Base-by-base conservation (phyloP, 768 basidiomycete species). In the Favolaschia claudopus region DNA sequence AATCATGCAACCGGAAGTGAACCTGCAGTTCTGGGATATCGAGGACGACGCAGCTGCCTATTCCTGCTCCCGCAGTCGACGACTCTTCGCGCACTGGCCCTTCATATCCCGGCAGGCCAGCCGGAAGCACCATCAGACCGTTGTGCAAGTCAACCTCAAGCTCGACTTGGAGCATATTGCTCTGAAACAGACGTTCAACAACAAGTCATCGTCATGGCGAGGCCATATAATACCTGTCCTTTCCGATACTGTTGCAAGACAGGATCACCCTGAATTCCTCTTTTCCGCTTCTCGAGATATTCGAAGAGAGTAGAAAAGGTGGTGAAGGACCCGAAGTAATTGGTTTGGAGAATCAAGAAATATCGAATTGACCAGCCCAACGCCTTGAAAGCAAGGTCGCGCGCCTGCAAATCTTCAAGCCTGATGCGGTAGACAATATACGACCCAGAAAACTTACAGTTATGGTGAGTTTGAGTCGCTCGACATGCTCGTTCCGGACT, bases 241-340 rank as follows among this genome's bases (percentile, higher is more conserved):
- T 86, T 84, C 9, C 95, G 83, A 73, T 95, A 93, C 67, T 93
- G 95, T 56, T 84, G 77, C 49, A 83, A 76, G 1, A 96, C 79
- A 0, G 93, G 93, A 74, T 98, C 96, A 5, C 95, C 96, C 12
- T 85, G 83, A 1, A 83, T 63, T 1, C 83, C 82, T 47, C 77
- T 78, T 39, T 76, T 80, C 37, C 86, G 82, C 67, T 87, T 90
- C 50, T 89, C 84, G 42, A 94, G 77, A 70, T 94, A 96, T 76
- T 99, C 96, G 20, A 82, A 84, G 37, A 94, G 79, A 1, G 93
- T 97, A 3, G 89, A 88, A 67, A 96, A 98, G 64, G 96, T 92
- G 2, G 95, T 97, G 74, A 97, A 99, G 5, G 86, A 82, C 12
- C 96, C 96, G 46, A 98, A 87, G 73, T 99, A 99, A 73, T 98